Evolutionary conservation across 441 rosid species (phyloP).

Genomic region (Erodium trifolium): DNA sequence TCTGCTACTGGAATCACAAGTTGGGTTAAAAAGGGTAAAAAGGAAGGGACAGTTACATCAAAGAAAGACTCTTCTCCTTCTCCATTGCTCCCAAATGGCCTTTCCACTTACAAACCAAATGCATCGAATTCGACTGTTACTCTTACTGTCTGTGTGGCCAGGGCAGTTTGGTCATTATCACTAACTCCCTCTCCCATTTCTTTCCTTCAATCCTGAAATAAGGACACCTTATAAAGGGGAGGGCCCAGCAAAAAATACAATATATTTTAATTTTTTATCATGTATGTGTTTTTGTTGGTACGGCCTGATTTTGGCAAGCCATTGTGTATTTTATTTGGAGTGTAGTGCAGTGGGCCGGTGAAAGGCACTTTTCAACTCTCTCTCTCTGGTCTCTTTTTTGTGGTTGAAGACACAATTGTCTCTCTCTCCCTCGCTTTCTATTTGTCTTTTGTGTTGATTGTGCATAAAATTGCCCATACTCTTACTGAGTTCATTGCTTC

Average conservation of each 20-base stretch:
- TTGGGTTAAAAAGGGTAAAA: slow-evolving; percentile 17
- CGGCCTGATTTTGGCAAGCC: slow-evolving; percentile 18
- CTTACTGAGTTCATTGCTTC: background rate
- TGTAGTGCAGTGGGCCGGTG: slow-evolving; percentile 38
- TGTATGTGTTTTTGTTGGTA: background rate
- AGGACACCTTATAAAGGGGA: slow-evolving; percentile 16
- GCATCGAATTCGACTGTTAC: background rate
- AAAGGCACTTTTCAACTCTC: slow-evolving; percentile 45
- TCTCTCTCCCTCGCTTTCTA: no score
- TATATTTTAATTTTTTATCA: slow-evolving; percentile 14
- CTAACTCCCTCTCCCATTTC: no score
- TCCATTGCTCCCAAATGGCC: slow-evolving; percentile 16
- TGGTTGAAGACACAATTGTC: no score
- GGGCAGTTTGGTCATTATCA: slow-evolving; percentile 26
- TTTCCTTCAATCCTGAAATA: background rate
- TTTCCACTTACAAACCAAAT: background rate
- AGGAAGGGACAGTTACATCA: slow-evolving; percentile 11
- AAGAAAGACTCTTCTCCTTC: slow-evolving; percentile 12
- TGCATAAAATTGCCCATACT: slow-evolving; percentile 14
- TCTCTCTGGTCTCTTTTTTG: slow-evolving; percentile 26
- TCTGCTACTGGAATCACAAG: slow-evolving; percentile 20
- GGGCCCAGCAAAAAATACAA: slow-evolving; percentile 7
- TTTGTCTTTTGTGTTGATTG: slow-evolving; percentile 9
- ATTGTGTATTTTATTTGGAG: slow-evolving; percentile 14
- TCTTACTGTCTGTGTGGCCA: background rate